Percentiles rank a stretch among this genome's conserved stretches.
phyloP scores from a whole-genome alignment of 495 filamentous ascomycete species.

The Clavariopsis aquatica region DNA sequence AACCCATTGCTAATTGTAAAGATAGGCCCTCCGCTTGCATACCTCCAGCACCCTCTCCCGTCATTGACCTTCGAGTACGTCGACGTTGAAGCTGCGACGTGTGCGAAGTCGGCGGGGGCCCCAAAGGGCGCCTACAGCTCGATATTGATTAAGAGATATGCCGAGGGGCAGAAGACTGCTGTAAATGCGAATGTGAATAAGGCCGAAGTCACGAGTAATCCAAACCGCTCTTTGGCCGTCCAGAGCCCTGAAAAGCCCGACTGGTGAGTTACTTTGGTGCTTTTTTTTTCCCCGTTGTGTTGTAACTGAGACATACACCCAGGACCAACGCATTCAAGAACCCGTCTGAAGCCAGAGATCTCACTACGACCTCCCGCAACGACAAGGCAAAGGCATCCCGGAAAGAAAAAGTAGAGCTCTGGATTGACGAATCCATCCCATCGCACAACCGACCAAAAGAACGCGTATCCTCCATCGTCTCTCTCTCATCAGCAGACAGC shows the following conservation, averaged over 20 bases:
- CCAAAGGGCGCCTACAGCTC: neutral
- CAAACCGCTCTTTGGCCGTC: neutral
- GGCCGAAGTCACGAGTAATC: neutral
- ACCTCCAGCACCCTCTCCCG: neutral
- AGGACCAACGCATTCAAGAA: slow-evolving; percentile 13
- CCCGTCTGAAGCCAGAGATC: neutral
- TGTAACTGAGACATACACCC: neutral
- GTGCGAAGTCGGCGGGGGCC: neutral
- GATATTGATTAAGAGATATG: neutral
- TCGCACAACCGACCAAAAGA: slow-evolving; percentile 20
- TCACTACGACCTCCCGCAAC: neutral
- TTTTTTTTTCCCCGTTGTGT: too few species aligned
- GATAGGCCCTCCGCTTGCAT: neutral
- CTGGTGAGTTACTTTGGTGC: too few species aligned
- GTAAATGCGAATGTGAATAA: neutral
- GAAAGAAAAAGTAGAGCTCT: slow-evolving; percentile 9
- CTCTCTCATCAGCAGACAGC: slow-evolving; percentile 20
- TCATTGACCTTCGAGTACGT: neutral
- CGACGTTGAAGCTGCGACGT: neutral
- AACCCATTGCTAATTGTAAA: neutral
- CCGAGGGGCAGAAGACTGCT: neutral
- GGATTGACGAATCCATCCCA: slow-evolving; percentile 19
- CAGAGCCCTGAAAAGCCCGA: neutral
- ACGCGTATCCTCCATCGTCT: slow-evolving; percentile 22
- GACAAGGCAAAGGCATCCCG: neutral